Percentiles rank a stretch among this genome's conserved stretches.
phyloP scores from a whole-genome alignment of 148 eudicot species.

The Suaeda aralocaspica region DNA sequence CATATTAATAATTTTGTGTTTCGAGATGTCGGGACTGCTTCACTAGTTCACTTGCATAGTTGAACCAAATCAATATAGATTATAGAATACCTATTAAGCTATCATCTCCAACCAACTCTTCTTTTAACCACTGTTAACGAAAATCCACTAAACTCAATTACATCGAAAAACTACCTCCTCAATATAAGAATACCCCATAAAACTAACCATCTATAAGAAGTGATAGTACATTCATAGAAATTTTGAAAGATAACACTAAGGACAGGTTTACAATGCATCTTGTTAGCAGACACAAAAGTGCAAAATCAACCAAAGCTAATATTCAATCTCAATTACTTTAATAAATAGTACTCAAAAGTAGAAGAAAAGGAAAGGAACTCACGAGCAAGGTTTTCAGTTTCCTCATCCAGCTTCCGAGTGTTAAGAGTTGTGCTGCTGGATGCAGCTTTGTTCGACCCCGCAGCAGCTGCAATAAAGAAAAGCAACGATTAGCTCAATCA shows the following conservation, averaged over 20 bases:
- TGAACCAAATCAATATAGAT: too few species aligned
- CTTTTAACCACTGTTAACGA: too few species aligned
- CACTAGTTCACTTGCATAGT: too few species aligned
- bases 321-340: background rate
- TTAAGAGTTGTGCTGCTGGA: conserved; percentile 87
- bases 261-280: background rate
- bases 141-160: too few species aligned
- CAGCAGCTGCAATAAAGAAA: conserved; percentile 57
- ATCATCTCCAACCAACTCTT: too few species aligned
- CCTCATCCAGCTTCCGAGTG: conserved; percentile 96
- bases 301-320: conserved; percentile 5
- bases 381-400: conserved; percentile 91
- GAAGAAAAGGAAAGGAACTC: conserved; percentile 33
- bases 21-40: too few species aligned
- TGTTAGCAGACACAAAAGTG: background rate
- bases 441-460: conserved; percentile 91
- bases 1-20: too few species aligned
- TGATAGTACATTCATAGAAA: background rate
- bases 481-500: background rate
- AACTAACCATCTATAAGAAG: background rate
- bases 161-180: too few species aligned
- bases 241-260: background rate
- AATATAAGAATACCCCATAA: background rate
- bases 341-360: background rate
- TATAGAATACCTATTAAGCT: too few species aligned